Evolutionary conservation across 192 early-diverging fungal genomes (phyloP).

Genomic region (Spinellus fusiger): DNA sequence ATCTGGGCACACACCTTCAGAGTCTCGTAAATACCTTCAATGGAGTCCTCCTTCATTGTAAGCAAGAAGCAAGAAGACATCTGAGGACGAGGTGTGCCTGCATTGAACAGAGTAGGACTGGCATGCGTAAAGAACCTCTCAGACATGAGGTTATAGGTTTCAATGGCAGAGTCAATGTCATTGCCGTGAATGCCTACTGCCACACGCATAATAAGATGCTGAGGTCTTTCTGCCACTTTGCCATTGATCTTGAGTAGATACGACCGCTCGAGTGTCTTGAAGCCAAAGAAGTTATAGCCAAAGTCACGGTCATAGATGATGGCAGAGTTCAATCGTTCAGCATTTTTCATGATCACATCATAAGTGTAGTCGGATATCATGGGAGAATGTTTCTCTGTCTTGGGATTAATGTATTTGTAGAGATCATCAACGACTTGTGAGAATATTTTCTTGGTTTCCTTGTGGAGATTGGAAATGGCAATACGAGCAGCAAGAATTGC

Average conservation of each 20-base stretch:
- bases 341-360: constrained; percentile 60
- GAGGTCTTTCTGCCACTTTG: constrained; percentile 88
- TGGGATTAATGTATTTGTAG: constrained; percentile 84
- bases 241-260: constrained; percentile 88
- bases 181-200: constrained; percentile 93
- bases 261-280: constrained; percentile 97
- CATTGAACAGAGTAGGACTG: constrained; percentile 96
- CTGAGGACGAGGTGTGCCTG: constrained; percentile 94
- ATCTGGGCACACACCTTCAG: constrained; percentile 97
- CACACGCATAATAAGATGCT: constrained; percentile 98
- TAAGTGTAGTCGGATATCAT: constrained; percentile 86
- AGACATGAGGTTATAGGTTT: constrained; percentile 92
- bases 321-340: constrained; percentile 85
- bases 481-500: constrained; percentile 96
- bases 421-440: constrained; percentile 82
- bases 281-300: constrained; percentile 98
- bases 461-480: constrained; percentile 93
- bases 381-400: constrained; percentile 76
- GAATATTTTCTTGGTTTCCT: constrained; percentile 82
- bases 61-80: constrained; percentile 93
- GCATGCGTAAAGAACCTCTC: constrained; percentile 96
- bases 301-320: constrained; percentile 97
- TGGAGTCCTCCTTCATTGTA: constrained; percentile 94
- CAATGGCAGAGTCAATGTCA: constrained; percentile 86
- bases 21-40: constrained; percentile 98